These are phyloP conservation scores for Lactarius hengduanensis DNA, from an alignment of 768 basidiomycete species.

Conservation along the genomic window DNA sequence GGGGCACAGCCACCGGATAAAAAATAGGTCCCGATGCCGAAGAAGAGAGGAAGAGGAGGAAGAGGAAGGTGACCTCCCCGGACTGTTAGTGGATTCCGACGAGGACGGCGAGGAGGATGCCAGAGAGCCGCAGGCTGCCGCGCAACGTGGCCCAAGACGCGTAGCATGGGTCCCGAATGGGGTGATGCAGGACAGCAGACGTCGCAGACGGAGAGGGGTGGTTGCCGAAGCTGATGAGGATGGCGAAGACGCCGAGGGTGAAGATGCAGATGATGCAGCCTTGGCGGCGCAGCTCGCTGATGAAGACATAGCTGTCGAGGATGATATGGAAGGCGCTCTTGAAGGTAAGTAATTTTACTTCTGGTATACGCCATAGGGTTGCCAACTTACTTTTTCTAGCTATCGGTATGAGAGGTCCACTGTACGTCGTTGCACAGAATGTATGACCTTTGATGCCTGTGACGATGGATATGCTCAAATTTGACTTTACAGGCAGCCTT, in stretches of 20 bases:
- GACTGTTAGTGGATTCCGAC: constrained; percentile 37
- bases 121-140: constrained; percentile 29
- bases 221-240: constrained; percentile 27
- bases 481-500: constrained; percentile 62
- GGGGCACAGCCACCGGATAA: constrained; percentile 31
- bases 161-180: constrained; percentile 26
- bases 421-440: constrained; percentile 82
- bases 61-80: constrained; percentile 41
- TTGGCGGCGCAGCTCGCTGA: constrained; percentile 39
- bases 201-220: constrained; percentile 22
- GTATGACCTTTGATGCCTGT: constrained; percentile 41
- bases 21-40: constrained; percentile 33
- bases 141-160: constrained; percentile 11
- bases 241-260: constrained; percentile 29
- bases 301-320: constrained; percentile 46
- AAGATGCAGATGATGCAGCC: constrained; percentile 27
- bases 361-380: not conserved
- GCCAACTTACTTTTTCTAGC: constrained; percentile 45
- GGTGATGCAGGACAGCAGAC: constrained; percentile 20
- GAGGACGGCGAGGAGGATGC: constrained; percentile 41
- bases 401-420: constrained; percentile 85
- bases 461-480: constrained; percentile 17
- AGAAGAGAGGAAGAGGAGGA: constrained; percentile 43
- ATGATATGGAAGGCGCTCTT: constrained; percentile 92
- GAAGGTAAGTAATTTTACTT: constrained; percentile 56